A percentile compares a stretch with the other conserved stretches of the same genome.
Conservation (phyloP, 257 asterid genomes). For the Jasminum sambac region DNA sequence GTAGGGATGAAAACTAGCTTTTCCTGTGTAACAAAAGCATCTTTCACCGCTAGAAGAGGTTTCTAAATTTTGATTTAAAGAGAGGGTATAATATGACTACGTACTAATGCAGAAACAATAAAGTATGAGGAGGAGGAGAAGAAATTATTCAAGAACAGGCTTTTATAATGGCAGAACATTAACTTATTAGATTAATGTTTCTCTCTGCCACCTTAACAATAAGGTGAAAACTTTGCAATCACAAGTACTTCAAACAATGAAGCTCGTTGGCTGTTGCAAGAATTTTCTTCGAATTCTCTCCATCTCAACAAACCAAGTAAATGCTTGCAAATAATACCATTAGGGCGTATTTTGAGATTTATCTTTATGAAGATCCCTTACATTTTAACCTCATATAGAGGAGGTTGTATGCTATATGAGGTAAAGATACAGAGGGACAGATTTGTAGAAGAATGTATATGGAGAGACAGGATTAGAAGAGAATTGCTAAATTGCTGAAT, state of each 20-base stretch:
- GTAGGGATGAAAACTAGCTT: background rate
- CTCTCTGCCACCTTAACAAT: slow-evolving; percentile 3
- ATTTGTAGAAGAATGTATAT: background rate
- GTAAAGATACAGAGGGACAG: background rate
- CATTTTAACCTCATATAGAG: background rate
- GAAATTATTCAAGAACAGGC: slow-evolving; percentile 10
- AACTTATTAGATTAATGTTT: slow-evolving; percentile 1
- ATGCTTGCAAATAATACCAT: background rate
- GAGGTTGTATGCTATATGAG: background rate
- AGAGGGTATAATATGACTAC: too few relatives aligned
- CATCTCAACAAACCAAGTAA: background rate
- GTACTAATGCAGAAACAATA: background rate
- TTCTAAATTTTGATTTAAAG: background rate
- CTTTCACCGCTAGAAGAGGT: background rate
- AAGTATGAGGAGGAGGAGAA: slow-evolving; percentile 6
- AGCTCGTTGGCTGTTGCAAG: background rate
- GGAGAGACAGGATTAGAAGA: background rate
- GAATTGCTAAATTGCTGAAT: background rate
- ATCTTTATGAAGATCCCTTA: background rate
- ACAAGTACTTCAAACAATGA: background rate
- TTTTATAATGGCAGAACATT: background rate
- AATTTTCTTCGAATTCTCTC: background rate
- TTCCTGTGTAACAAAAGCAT: too few relatives aligned
- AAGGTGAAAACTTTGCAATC: slow-evolving; percentile 6
- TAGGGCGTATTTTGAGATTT: background rate